These are phyloP conservation scores for Tolypocladium ophioglossoides DNA, from an alignment of 2,329 filamentous ascomycete genomes.

Conservation along the genomic window DNA sequence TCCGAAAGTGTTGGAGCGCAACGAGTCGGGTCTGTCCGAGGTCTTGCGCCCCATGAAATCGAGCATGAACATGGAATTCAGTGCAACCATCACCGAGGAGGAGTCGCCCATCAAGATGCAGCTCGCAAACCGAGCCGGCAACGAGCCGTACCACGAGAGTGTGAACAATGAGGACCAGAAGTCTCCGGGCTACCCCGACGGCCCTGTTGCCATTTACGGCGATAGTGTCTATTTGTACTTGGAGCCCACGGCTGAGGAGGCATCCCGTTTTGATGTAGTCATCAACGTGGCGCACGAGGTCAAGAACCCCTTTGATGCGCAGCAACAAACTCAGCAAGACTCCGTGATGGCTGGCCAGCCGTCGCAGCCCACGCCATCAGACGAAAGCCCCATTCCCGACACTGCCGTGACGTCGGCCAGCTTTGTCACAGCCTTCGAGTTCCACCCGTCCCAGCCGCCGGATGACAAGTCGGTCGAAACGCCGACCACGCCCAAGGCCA, in stretches of 20 bases:
- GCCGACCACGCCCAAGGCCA: slow-evolving; percentile 45
- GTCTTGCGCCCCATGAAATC: slow-evolving; percentile 42
- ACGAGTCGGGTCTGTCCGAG: slow-evolving; percentile 49
- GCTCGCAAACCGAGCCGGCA: slow-evolving; percentile 45
- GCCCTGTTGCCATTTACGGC: slow-evolving; percentile 72
- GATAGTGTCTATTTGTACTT: slow-evolving; percentile 70
- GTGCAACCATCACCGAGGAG: slow-evolving; percentile 40
- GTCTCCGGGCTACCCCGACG: slow-evolving; percentile 71
- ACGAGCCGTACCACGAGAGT: slow-evolving; percentile 52
- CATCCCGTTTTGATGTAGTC: slow-evolving; percentile 68
- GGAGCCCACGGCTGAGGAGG: slow-evolving; percentile 70
- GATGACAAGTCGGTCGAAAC: slow-evolving; percentile 30
- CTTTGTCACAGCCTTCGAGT: slow-evolving; percentile 52
- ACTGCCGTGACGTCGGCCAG: slow-evolving; percentile 48
- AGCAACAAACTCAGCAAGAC: slow-evolving; percentile 16
- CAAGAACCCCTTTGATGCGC: slow-evolving; percentile 55
- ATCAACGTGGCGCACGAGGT: slow-evolving; percentile 81
- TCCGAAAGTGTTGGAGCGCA: slow-evolving; percentile 48
- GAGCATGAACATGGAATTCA: slow-evolving; percentile 23
- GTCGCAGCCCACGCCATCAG: slow-evolving; percentile 18
- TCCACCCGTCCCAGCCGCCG: slow-evolving; percentile 30
- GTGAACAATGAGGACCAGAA: slow-evolving; percentile 70
- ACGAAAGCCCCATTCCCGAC: slow-evolving; percentile 35
- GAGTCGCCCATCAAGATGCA: slow-evolving; percentile 50
- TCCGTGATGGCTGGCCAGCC: slow-evolving; percentile 8